Evolutionary conservation across 352 stramenopile species (phyloP), one percentile per base, ranked within the genome.

Genomic region (Pythium vanterpoolii): DNA sequence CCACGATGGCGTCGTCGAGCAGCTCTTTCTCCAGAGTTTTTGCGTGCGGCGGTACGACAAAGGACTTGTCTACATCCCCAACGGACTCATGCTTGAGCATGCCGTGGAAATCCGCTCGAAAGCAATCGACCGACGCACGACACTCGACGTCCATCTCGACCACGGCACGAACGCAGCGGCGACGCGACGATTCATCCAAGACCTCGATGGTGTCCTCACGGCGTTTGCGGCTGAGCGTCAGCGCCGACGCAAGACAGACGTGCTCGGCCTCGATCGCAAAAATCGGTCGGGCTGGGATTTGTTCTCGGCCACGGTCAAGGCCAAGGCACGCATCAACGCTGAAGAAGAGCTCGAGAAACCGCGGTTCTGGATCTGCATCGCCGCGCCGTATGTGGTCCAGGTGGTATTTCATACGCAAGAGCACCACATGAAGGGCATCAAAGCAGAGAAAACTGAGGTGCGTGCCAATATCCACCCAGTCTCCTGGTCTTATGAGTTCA

Each of bases 11-110:
- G 78, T 91, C 18, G 76, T 95, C 24, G 85, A 95, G 49, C 76
- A 79, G 28, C 73, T 95, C 42, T 92, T 89, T 56, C 64, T 95
- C 18, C 85, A 93, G 60, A 86, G 73, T 7, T 91, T 95, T 66
- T 86, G 81, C 8, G 50, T 95, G 23, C 81, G 85, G 1, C 79
- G 87, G 46, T 93, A 93, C 52, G 85, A 95, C 62, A 90, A 93
- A 56, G 75, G 79, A 0, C 64, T 95, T 31, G 79, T 77, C 18
- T 93, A 90, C 55, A 87, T 95, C 39, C 85, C 85, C 1, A 95
- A 92, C 38, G 80, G 81, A 44, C 74, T 90, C 40, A 71, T 93
- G 62, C 68, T 95, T 1, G 78, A 90, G 44, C 85, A 92, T 58
- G 72, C 74, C 11, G 63, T 95, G 27, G 77, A 82, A 11, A 81